Percentiles rank a stretch among this genome's conserved stretches.
phyloP scores from a whole-genome alignment of 768 basidiomycete genomes.

The Cyclocybe aegerita region DNA sequence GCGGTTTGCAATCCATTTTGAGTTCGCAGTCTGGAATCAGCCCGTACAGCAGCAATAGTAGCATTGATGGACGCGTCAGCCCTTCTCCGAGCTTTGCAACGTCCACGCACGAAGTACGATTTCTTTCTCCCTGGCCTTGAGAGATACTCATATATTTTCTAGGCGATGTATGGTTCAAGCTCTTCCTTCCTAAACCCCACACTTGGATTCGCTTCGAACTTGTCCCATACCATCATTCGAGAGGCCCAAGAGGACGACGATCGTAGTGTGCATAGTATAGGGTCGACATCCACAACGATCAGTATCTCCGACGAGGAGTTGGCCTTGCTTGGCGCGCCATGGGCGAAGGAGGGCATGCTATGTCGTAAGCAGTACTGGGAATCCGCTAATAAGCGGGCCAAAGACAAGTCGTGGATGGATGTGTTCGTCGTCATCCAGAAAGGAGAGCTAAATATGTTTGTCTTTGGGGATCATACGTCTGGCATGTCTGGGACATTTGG shows the following conservation, averaged over 20 bases:
- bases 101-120: conserved; percentile 75
- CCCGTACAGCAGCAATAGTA: conserved; percentile 83
- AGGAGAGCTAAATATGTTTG: conserved; percentile 95
- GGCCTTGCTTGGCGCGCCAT: conserved; percentile 92
- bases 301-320: conserved; percentile 95
- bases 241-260: conserved; percentile 92
- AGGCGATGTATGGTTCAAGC: conserved; percentile 64
- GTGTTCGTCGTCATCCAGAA: conserved; percentile 95
- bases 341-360: conserved; percentile 98
- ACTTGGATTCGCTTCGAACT: conserved; percentile 94
- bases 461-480: conserved; percentile 77
- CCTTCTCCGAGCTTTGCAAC: conserved; percentile 94
- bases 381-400: conserved; percentile 75
- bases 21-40: conserved; percentile 63
- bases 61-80: conserved; percentile 86
- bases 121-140: neutral
- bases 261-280: conserved; percentile 64
- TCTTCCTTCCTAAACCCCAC: conserved; percentile 77
- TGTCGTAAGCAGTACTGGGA: conserved; percentile 96
- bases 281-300: conserved; percentile 67
- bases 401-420: conserved; percentile 89
- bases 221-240: conserved; percentile 94
- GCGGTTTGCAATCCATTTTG: conserved; percentile 82
- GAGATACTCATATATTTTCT: conserved; percentile 1
- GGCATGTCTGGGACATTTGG: conserved; percentile 72